Evolutionary conservation across 352 stramenopile species (phyloP).

Genomic region (Pythium scleroteichum): DNA sequence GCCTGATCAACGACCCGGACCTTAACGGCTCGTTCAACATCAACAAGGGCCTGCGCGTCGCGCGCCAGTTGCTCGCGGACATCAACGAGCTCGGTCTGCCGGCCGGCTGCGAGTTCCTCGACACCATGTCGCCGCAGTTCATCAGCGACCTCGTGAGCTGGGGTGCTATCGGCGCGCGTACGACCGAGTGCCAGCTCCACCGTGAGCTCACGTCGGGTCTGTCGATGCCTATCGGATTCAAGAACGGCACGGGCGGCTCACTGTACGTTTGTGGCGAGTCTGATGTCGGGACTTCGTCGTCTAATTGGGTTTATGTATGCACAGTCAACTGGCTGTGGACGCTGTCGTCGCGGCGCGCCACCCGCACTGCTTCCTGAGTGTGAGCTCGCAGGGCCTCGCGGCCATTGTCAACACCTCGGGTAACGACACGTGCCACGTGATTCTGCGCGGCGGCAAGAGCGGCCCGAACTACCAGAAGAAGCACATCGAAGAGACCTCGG

Average conservation of each 20-base stretch:
- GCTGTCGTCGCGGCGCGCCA: slow-evolving; percentile 79
- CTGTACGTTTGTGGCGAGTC: slow-evolving; percentile 35
- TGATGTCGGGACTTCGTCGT: background rate
- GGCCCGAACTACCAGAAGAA: slow-evolving; percentile 85
- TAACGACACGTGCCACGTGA: slow-evolving; percentile 89
- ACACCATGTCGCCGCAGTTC: slow-evolving; percentile 91
- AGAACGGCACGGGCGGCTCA: slow-evolving; percentile 88
- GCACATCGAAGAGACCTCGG: slow-evolving; percentile 80
- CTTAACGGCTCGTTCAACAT: slow-evolving; percentile 91
- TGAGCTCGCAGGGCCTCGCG: slow-evolving; percentile 84
- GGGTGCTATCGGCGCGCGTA: slow-evolving; percentile 89
- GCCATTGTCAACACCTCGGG: slow-evolving; percentile 87
- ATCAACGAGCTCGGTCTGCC: slow-evolving; percentile 89
- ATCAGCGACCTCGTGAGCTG: slow-evolving; percentile 89
- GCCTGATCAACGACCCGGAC: slow-evolving; percentile 90
- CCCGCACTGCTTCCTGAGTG: slow-evolving; percentile 88
- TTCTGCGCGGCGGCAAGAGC: slow-evolving; percentile 83
- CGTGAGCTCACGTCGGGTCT: slow-evolving; percentile 88
- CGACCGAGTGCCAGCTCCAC: slow-evolving; percentile 89
- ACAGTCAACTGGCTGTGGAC: slow-evolving; percentile 79
- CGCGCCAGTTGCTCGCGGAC: slow-evolving; percentile 76
- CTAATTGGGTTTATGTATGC: background rate
- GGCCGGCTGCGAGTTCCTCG: slow-evolving; percentile 86
- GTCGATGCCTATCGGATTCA: slow-evolving; percentile 92
- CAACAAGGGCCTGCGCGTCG: slow-evolving; percentile 88